Percentiles rank a stretch among this genome's conserved stretches.
These are phyloP conservation scores for Cryptococcus maquisensis DNA, from an alignment of 1,284 basidiomycete species.

Conservation along the genomic window DNA sequence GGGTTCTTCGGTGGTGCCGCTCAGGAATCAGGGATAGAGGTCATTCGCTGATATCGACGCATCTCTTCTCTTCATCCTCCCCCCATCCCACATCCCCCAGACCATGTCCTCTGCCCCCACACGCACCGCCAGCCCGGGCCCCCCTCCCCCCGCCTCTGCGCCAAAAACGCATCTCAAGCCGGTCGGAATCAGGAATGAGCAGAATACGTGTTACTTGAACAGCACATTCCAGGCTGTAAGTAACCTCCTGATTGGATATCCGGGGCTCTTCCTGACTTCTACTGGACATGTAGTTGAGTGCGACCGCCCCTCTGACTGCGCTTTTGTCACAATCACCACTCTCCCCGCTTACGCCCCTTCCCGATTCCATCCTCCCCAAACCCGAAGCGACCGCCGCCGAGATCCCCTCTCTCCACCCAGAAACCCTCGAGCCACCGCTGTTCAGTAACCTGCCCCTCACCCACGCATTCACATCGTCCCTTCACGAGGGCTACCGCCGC, in stretches of 20 bases:
- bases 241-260: not conserved
- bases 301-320: conserved; percentile 35
- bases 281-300: conserved; percentile 23
- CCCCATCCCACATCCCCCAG: not conserved
- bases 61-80: not conserved
- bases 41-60: not conserved
- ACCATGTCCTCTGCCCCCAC: not conserved
- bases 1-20: not conserved
- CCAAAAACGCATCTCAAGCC: conserved; percentile 27
- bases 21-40: not conserved
- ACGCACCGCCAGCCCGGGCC: not conserved
- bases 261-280: not conserved
- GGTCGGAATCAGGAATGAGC: conserved; percentile 71
- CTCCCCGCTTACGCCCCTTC: conserved; percentile 17
- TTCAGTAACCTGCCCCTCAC: conserved; percentile 43
- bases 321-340: conserved; percentile 28
- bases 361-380: conserved; percentile 23
- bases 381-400: conserved; percentile 22
- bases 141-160: not conserved
- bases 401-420: conserved; percentile 41
- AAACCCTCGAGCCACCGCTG: conserved; percentile 42
- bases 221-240: conserved; percentile 68
- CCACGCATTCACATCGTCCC: conserved; percentile 36
- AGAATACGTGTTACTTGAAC: conserved; percentile 91
- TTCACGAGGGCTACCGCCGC: conserved; percentile 42